Evolutionary conservation across 768 basidiomycete genomes (phyloP), one percentile per base, ranked within the genome.

Genomic region (Tricholoma hemisulphureum): DNA sequence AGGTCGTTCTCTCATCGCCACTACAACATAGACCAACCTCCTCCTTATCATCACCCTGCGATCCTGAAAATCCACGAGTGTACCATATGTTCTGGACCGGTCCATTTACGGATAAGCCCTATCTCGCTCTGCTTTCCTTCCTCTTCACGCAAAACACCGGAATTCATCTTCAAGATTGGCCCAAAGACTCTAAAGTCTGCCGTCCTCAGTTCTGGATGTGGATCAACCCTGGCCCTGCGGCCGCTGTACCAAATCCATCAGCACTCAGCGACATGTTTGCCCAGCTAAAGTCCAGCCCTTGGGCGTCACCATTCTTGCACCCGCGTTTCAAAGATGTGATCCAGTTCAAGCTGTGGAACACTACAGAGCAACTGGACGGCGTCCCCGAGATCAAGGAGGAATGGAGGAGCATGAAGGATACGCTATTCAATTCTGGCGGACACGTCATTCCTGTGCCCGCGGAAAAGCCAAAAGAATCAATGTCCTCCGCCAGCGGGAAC

Each of bases 31-130:
- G 61, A 59, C 82, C 65, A 60, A 75, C 69, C 64, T 77, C 67
- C 61, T 76, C 71, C 56, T 74, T 78, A 13, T 57, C 74, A 58
- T 41, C 63, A 2, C 78, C 85, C 1, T 97, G 95, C 74, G 87
- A 91, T 53, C 68, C 77, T 0, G 85, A 90, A 55, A 88, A 90
- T 67, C 92, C 91, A 2, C 82, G 90, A 20, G 70, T 95, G 4
- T 96, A 91, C 79, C 95, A 97, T 73, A 82, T 96, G 87, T 97
- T 95, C 79, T 97, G 95, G 94, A 93, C 93, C 1, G 94, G 95
- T 0, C 87, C 93, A 1, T 96, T 98, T 76, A 95, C 93, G 18
- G 95, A 98, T 77, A 97, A 96, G 73, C 94, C 95, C 0, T 97
- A 97, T 80, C 82, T 93, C 68, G 93, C 95, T 0, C 77, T 96